Conservation (phyloP, 257 asterid species). For the Solanum pennellii region DNA sequence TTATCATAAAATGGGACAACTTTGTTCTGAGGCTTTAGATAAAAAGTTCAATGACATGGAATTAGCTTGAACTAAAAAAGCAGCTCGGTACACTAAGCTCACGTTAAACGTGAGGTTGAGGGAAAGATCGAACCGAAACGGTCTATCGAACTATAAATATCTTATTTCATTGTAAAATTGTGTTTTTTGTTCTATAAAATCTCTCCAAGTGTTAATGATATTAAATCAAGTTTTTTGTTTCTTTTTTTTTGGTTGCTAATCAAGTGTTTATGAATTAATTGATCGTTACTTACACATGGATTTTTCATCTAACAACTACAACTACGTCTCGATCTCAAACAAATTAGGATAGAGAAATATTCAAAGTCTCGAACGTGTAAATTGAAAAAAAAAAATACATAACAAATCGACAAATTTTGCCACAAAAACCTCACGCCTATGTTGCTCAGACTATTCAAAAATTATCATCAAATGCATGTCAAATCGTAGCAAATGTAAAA, state of each 20-base stretch:
- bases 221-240: not conserved
- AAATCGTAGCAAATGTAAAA: not conserved
- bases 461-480: accelerated
- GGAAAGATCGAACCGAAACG: accelerated
- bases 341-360: not conserved
- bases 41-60: constrained; percentile 29
- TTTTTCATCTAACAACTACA: not conserved
- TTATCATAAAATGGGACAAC: constrained; percentile 61
- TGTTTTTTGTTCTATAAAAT: not conserved
- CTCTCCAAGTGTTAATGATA: not conserved
- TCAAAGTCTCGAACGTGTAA: not conserved
- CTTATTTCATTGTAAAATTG: not conserved
- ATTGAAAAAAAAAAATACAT: not conserved
- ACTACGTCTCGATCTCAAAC: not conserved
- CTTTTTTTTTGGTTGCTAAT: not conserved
- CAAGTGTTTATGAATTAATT: not conserved
- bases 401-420: not conserved
- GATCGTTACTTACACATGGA: not conserved
- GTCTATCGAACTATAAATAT: not conserved
- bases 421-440: not conserved
- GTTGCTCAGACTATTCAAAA: not conserved
- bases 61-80: not conserved
- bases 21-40: constrained; percentile 59
- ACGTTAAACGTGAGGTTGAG: accelerated
- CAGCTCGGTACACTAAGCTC: not conserved